Base-by-base conservation (phyloP, 2,329 filamentous ascomycete species). In the Blastomyces percursus region DNA sequence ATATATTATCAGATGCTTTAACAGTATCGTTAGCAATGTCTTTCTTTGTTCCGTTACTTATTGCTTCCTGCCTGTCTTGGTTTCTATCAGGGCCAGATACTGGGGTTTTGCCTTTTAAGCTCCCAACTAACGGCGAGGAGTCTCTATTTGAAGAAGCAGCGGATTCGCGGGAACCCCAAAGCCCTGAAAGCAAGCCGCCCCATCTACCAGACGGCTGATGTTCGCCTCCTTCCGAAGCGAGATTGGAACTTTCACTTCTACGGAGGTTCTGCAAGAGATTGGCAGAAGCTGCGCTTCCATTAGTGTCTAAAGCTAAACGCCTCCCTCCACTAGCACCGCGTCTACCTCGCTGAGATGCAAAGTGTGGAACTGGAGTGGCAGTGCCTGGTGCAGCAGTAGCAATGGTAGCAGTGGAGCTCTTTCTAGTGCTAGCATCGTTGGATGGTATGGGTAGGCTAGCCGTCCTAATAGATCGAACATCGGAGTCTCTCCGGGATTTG, bases 171-270 rank as follows among this genome's bases (percentile, higher is more conserved):
- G 76, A 73, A 65, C 74, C 79, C 83, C 83, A 85, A 63, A 85
- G 77, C 1, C 78, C 78, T 63, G 80, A 83, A 67, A 84, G 79
- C 56, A 85, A 73, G 42, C 78, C 82, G 24, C 81, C 81, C 83
- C 82, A 85, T 42, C 79, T 79, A 62, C 79, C 81, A 59, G 71
- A 69, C 3, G 76, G 73, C 40, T 76, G 76, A 24, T 79, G 79
- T 27, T 80, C 75, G 60, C 76, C 79, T 63, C 77, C 79, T 57
- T 76, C 72, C 58, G 75, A 75, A 64, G 76, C 79, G 12, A 73
- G 69, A 48, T 77, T 74, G 8, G 79, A 80, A 61, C 77, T 83
- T 62, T 81, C 78, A 62, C 79, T 82, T 68, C 82, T 76, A 60
- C 80, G 78, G 58, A 85, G 69, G 38, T 78, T 83, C 61, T 80